Evolutionary conservation across 176 grass and related monocot genomes (phyloP), one percentile per base, ranked within the genome.

Genomic region (Alopecurus myosuroides): DNA sequence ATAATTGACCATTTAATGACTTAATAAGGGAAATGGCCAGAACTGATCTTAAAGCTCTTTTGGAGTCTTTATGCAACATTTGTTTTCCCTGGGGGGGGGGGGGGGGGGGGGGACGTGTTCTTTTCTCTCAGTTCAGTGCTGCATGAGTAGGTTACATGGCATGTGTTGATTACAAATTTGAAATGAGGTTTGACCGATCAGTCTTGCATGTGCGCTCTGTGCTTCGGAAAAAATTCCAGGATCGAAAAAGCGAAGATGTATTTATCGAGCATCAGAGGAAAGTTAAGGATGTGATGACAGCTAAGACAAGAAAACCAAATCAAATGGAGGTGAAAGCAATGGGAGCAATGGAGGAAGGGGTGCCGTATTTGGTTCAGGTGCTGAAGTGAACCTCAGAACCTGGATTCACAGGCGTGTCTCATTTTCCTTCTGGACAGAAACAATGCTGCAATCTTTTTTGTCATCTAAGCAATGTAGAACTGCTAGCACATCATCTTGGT

Each of bases 341-440:
- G 97, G 97, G 97, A 74, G 93, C 89, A 29, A 92, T 99, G 93
- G 97, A 99, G 84, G 91, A 99, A 92, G 97, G 93, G 62, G 97
- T 64, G 85, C 89, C 18, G 81, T 94, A 29, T 99, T 99, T 81
- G 97, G 97, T 86, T 66, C 84, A 17, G 88, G 93, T 81, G 91
- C 93, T 89, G 93, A 98, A 92, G 91, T 98, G 66, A 93, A 92
- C 78, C 81, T 98, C 39, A 88, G 66, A 93, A 92, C 78, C 81
- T 98, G 45, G 89, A 98, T 92, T 98, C 93, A 72, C 97, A 98
- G 93, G 97, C 95, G 80, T 79, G 40, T 52, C 30, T 76, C 56
- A 45, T 73, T 66, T 80, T 8, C 45, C 42, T 77, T 90, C 50
- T 86, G 14, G 37, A 35, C 13, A 60, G 3, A 52, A 83, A 22